phyloP scores from a whole-genome alignment of 345 rosid genomes.

The Ricinus communis region DNA sequence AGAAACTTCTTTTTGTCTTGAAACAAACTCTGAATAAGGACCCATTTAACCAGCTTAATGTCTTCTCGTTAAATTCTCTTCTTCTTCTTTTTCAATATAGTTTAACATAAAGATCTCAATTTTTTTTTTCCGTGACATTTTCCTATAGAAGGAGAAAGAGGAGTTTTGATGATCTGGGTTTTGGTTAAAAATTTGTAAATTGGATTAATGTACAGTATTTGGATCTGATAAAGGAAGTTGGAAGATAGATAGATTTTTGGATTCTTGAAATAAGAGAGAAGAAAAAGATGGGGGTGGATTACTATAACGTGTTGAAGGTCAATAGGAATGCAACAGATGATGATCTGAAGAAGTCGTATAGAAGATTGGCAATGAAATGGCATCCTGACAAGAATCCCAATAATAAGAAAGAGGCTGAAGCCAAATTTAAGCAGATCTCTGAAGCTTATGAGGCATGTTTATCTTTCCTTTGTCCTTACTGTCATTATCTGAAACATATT shows the following conservation, averaged over 20 bases:
- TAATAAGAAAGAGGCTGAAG: constrained; percentile 84
- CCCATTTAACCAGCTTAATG: neutral
- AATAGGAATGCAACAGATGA: constrained; percentile 77
- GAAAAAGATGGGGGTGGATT: constrained; percentile 75
- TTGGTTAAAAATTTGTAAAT: neutral
- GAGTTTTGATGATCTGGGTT: constrained; percentile 12
- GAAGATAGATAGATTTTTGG: neutral
- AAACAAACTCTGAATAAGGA: neutral
- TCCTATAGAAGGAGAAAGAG: neutral
- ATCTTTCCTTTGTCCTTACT: constrained; percentile 1
- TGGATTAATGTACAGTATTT: neutral
- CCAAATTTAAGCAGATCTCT: constrained; percentile 90
- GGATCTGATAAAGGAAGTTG: neutral
- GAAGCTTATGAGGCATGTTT: constrained; percentile 92
- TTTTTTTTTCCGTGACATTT: neutral
- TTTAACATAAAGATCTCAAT: neutral
- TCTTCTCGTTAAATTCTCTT: neutral
- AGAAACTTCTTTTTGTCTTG: neutral
- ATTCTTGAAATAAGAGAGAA: neutral
- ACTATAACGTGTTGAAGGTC: constrained; percentile 72
- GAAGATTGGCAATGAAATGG: constrained; percentile 96
- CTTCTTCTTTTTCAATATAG: neutral
- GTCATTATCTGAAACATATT: neutral
- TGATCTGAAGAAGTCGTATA: constrained; percentile 82
- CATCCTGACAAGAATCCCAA: constrained; percentile 94